phyloP scores from a whole-genome alignment of 2,329 filamentous ascomycete genomes.

The Phialophora tarda region DNA sequence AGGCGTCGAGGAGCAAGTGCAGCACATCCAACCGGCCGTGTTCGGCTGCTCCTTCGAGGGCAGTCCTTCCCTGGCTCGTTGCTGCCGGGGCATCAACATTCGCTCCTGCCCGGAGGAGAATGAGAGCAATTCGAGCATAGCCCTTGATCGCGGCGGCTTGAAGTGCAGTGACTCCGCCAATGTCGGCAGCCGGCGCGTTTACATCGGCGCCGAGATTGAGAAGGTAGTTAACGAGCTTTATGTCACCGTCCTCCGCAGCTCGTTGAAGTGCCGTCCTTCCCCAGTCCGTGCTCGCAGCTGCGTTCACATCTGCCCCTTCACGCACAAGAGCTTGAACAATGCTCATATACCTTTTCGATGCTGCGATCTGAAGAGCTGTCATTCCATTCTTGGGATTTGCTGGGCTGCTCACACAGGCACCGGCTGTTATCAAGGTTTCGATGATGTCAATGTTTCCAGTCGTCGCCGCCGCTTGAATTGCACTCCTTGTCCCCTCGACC shows the following conservation, averaged over 20 bases:
- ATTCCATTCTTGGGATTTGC: background rate
- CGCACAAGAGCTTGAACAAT: background rate
- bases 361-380: constrained; percentile 5
- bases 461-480: background rate
- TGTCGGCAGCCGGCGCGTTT: background rate
- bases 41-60: constrained; percentile 43
- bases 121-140: background rate
- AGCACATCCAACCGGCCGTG: constrained; percentile 43
- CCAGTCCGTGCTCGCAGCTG: background rate
- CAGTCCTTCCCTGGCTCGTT: constrained; percentile 38
- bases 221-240: background rate
- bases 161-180: constrained; percentile 8
- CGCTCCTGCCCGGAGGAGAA: constrained; percentile 1
- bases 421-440: background rate
- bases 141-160: constrained; percentile 1
- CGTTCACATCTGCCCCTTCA: constrained; percentile 1
- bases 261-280: constrained; percentile 1
- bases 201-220: constrained; percentile 4
- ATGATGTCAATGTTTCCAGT: background rate
- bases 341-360: background rate
- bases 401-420: background rate
- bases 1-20: constrained; percentile 39
- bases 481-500: background rate
- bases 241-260: background rate
- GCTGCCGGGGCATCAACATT: constrained; percentile 19